Base-by-base conservation (phyloP, 345 rosid genomes). In the Clausena lansium region DNA sequence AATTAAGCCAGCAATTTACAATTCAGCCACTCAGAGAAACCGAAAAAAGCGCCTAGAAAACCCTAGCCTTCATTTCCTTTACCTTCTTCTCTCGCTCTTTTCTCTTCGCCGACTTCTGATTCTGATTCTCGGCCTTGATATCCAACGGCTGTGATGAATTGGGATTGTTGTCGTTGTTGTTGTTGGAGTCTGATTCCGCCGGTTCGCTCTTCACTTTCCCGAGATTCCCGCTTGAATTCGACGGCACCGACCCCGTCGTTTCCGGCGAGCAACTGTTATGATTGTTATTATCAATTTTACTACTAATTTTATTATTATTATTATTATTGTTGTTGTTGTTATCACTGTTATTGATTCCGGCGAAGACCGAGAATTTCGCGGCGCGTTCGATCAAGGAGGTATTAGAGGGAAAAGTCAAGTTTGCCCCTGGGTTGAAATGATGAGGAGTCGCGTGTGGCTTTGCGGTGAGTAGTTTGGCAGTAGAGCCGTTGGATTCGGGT, bases 11-110 rank as follows among this genome's bases (percentile, higher is more conserved):
- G 3, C 60, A 57, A 68, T 54, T 68, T 58, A 63, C 47, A 39
- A 30, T 28, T 55, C 54, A 35, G 50, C 55, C 24, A 60, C 52
- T 35, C 28, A 45, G 50, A 45, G 50, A 35, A 39, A 52, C 57
- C 39, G 55, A 35, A 2, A 30, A 69, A 17, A 24, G 5, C 4
- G 5, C 4, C 28, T 36, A 27, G 9, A 35, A 27, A 66, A 70
- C 61, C 63, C 73, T 54, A 35, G 24, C 7, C 17, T 45, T 14
- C 50, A 45, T 13, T 45, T 17, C 10, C 5, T 0, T 63, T 82
- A 86, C 93, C 89, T 85, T 89, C 88, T 78, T 86, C 77, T 84
- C 89, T 47, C 88, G 74, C 73, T 85, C 88, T 77, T 88, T 87
- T 79, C 89, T 87, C 84, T 89, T 88, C 10, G 65, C 82, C 76